Percentiles rank a stretch among this genome's conserved stretches.
Evolutionary conservation across 805 yeast genomes (phyloP).

Genomic region (Saturnispora quitensis): DNA sequence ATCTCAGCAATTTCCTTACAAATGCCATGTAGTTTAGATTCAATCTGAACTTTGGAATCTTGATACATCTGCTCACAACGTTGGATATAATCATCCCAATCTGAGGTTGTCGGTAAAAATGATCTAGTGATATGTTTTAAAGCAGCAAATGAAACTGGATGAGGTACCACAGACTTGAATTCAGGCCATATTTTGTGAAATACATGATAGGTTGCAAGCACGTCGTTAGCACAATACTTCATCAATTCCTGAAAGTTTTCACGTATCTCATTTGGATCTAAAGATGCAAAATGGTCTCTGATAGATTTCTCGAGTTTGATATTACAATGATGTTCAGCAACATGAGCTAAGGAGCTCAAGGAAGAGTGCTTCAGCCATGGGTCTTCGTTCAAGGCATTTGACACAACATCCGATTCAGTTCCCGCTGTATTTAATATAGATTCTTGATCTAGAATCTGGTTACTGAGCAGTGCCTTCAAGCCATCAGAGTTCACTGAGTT

Average conservation of each 20-base stretch:
- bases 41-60: slow-evolving; percentile 46
- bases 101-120: slow-evolving; percentile 64
- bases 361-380: slow-evolving; percentile 83
- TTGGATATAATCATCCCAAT: slow-evolving; percentile 68
- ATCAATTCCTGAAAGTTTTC: slow-evolving; percentile 53
- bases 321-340: slow-evolving; percentile 70
- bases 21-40: slow-evolving; percentile 45
- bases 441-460: slow-evolving; percentile 26
- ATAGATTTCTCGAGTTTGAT: slow-evolving; percentile 54
- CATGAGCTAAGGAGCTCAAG: slow-evolving; percentile 70
- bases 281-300: slow-evolving; percentile 54
- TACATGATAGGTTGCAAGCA: slow-evolving; percentile 61
- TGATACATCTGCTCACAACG: slow-evolving; percentile 62
- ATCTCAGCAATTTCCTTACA: slow-evolving; percentile 49
- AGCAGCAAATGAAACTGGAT: slow-evolving; percentile 91
- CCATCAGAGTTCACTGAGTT: slow-evolving; percentile 19
- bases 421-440: slow-evolving; percentile 16
- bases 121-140: slow-evolving; percentile 62
- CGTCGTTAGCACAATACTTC: slow-evolving; percentile 82
- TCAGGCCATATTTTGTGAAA: slow-evolving; percentile 60
- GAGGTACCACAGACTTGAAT: slow-evolving; percentile 66
- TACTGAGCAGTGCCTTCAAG: slow-evolving; percentile 20
- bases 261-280: slow-evolving; percentile 44
- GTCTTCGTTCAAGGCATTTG: slow-evolving; percentile 36
- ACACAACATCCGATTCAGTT: slow-evolving; percentile 12